These are phyloP conservation scores for Pyrenula aspistea DNA, from an alignment of 495 filamentous ascomycete genomes.

Conservation along the genomic window DNA sequence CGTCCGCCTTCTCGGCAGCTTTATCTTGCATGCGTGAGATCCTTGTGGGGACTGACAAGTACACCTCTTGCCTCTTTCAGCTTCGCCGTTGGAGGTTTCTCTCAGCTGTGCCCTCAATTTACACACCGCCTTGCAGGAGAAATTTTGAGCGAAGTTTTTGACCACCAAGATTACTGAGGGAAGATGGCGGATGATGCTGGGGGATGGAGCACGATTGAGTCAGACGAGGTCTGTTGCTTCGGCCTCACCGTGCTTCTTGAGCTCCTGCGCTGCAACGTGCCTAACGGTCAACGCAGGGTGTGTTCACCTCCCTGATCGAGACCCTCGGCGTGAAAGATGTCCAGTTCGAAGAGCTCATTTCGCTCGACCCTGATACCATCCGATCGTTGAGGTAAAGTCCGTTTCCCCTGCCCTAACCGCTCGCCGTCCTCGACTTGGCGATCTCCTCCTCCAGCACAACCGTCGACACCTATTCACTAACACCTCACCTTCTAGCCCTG, in stretches of 20 bases:
- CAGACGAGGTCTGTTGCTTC: slow-evolving; percentile 62
- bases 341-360: slow-evolving; percentile 93
- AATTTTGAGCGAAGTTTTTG: too few species aligned
- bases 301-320: slow-evolving; percentile 90
- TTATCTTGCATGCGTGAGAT: too few species aligned
- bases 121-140: too few species aligned
- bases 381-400: slow-evolving; percentile 46
- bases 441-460: neutral
- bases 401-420: neutral
- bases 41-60: too few species aligned
- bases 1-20: too few species aligned
- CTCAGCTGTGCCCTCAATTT: too few species aligned
- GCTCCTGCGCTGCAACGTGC: slow-evolving; percentile 1
- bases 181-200: slow-evolving; percentile 29
- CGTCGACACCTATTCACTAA: slow-evolving; percentile 1
- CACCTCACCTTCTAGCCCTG: slow-evolving; percentile 36
- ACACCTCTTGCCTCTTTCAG: too few species aligned
- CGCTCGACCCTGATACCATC: slow-evolving; percentile 72
- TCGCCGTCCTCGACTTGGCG: neutral
- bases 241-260: neutral
- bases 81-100: too few species aligned
- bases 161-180: too few species aligned
- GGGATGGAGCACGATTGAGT: slow-evolving; percentile 77
- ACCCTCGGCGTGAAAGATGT: slow-evolving; percentile 85
- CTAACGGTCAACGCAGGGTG: slow-evolving; percentile 45